phyloP scores from a whole-genome alignment of 2,329 filamentous ascomycete genomes.

The Conoideocrella luteorostrata region DNA sequence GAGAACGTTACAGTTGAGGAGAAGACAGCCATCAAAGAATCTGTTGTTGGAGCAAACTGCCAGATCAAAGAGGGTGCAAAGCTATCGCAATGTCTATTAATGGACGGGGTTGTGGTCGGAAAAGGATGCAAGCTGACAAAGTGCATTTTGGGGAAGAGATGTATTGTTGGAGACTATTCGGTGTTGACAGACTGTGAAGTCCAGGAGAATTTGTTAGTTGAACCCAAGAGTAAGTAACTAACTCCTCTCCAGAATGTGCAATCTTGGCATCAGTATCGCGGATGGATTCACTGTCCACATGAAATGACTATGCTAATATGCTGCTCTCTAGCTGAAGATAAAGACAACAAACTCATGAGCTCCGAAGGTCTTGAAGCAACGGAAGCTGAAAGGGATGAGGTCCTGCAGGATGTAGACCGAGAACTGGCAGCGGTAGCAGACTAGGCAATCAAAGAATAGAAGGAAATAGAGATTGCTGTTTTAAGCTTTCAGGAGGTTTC shows the following conservation, averaged over 20 bases:
- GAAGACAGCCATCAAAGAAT: conserved; percentile 87
- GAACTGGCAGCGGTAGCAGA: conserved; percentile 23
- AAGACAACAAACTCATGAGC: conserved; percentile 61
- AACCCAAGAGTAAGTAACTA: conserved; percentile 59
- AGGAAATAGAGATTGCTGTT: not conserved
- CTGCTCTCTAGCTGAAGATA: conserved; percentile 52
- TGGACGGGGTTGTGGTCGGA: conserved; percentile 85
- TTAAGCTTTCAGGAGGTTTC: no score
- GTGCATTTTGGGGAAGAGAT: conserved; percentile 77
- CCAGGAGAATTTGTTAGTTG: conserved; percentile 80
- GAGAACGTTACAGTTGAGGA: conserved; percentile 87
- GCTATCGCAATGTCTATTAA: conserved; percentile 79
- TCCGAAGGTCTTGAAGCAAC: conserved; percentile 60
- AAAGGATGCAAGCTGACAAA: conserved; percentile 79
- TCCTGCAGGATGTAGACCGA: conserved; percentile 37
- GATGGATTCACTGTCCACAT: no score
- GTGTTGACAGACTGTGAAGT: conserved; percentile 87
- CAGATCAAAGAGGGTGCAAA: conserved; percentile 82
- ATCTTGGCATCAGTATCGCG: no score
- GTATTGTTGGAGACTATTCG: conserved; percentile 74
- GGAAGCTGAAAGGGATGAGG: conserved; percentile 53
- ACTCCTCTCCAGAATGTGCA: not conserved
- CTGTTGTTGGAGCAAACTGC: conserved; percentile 80
- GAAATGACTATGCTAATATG: not conserved
- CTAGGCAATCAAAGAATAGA: conserved; percentile 13